These are phyloP conservation scores for Pythium phragmiticola DNA, from an alignment of 352 stramenopile genomes.

Conservation along the genomic window DNA sequence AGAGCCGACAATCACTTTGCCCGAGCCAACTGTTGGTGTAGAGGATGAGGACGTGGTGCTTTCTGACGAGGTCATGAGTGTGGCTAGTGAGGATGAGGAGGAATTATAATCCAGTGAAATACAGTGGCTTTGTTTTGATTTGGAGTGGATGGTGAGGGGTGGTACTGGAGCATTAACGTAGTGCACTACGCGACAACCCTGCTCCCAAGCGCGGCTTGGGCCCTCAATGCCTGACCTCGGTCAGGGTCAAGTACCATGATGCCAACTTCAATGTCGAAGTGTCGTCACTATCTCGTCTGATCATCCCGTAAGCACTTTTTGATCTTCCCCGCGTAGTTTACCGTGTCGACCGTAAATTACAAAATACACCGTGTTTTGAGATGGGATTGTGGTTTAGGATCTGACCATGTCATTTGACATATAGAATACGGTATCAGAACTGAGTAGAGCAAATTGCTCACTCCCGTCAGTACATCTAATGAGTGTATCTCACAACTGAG, in stretches of 20 bases:
- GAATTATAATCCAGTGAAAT: background rate
- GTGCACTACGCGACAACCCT: constrained; percentile 12
- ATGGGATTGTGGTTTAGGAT: background rate
- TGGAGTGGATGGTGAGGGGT: background rate
- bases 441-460: background rate
- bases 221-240: background rate
- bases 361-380: no score
- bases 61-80: constrained; percentile 2
- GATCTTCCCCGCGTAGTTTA: background rate
- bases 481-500: constrained; percentile 3
- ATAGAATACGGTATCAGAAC: constrained; percentile 12
- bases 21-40: background rate
- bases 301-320: constrained; percentile 5
- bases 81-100: constrained; percentile 4
- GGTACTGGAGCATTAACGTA: constrained; percentile 8
- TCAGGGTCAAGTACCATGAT: constrained; percentile 8
- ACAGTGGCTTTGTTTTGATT: background rate
- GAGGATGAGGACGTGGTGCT: background rate
- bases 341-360: background rate
- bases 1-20: no score
- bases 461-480: background rate
- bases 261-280: background rate
- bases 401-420: constrained; percentile 6
- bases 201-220: constrained; percentile 3
- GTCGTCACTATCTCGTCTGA: constrained; percentile 1